Conservation (phyloP, 768 basidiomycete genomes). For the Scleroderma bovista region DNA sequence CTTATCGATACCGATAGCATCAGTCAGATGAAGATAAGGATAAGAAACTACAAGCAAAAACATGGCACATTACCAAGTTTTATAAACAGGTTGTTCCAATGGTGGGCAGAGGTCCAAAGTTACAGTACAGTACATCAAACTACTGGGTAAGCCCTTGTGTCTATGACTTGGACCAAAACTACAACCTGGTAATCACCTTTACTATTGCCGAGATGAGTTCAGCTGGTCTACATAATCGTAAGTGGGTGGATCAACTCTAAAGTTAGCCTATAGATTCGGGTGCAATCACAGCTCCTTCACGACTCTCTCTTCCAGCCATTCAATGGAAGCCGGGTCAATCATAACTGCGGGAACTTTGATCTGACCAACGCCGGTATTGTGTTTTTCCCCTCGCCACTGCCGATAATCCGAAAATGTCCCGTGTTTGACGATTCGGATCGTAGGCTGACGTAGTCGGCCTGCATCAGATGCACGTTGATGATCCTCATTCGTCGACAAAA, state of each 20-base stretch:
- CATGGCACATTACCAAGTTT: no score
- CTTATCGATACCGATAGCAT: conserved; percentile 25
- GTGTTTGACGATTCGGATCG: conserved; percentile 8
- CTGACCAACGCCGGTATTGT: conserved; percentile 8
- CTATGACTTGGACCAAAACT: no score
- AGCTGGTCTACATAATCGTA: no score
- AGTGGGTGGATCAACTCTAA: no score
- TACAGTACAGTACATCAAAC: neutral
- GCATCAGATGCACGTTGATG: neutral
- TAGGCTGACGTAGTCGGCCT: conserved; percentile 5
- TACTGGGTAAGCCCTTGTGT: no score
- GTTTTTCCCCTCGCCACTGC: conserved; percentile 4
- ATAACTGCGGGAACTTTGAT: conserved; percentile 13
- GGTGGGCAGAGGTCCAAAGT: neutral
- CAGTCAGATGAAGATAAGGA: neutral
- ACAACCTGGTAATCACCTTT: no score
- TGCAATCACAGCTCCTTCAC: conserved; percentile 5
- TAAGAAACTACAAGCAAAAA: no score
- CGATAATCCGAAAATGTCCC: conserved; percentile 10
- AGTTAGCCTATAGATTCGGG: no score
- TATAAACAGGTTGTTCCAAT: no score
- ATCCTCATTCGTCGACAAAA: neutral
- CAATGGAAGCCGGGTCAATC: neutral
- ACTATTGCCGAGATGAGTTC: no score
- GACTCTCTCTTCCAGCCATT: conserved; percentile 9